A percentile compares a stretch with the other conserved stretches of the same genome.
These are phyloP conservation scores for Sicyos baderoa DNA, from an alignment of 306 rosid genomes.

Conservation along the genomic window DNA sequence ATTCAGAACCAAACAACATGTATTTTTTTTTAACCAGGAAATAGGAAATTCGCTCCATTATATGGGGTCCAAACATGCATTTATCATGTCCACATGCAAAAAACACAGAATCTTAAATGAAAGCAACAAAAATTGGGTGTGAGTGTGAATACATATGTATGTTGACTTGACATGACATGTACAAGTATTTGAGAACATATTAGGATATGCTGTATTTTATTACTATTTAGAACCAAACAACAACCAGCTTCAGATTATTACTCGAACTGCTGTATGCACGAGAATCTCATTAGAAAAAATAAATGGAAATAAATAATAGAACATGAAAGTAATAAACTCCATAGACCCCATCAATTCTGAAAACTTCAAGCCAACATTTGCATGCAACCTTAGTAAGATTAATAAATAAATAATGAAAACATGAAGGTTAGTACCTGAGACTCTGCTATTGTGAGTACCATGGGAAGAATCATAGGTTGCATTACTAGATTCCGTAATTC, in stretches of 20 bases:
- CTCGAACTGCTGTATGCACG: neutral
- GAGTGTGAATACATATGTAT: neutral
- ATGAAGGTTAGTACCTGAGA: constrained; percentile 62
- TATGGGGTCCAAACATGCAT: neutral
- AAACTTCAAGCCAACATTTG: neutral
- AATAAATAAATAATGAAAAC: constrained; percentile 2
- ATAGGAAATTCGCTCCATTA: no score
- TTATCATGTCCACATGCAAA: neutral
- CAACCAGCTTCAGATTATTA: constrained; percentile 9
- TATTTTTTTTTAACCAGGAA: no score
- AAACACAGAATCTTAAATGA: neutral
- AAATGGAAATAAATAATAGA: neutral
- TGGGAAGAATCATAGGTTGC: constrained; percentile 98
- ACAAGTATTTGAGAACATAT: neutral
- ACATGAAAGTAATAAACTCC: neutral
- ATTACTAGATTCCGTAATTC: constrained; percentile 94
- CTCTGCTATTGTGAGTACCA: constrained; percentile 96
- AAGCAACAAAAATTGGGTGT: neutral
- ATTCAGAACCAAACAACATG: neutral
- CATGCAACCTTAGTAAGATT: neutral
- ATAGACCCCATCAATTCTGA: neutral
- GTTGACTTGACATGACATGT: no score
- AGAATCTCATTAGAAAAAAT: neutral
- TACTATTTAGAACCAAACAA: neutral
- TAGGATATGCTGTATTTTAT: neutral